Evolutionary conservation across 805 yeast species (phyloP).

Genomic region (Lachancea dasiensis): DNA sequence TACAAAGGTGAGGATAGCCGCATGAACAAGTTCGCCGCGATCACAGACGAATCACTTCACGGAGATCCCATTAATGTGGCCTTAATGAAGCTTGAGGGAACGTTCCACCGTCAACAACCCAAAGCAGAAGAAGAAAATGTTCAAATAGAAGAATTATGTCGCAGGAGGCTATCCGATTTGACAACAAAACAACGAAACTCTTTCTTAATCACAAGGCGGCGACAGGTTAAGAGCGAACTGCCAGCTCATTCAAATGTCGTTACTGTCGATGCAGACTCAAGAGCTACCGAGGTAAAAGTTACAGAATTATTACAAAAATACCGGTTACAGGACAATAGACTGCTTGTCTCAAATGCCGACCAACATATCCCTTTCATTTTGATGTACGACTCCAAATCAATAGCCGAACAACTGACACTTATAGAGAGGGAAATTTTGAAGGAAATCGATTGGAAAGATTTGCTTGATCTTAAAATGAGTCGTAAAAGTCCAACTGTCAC

Average conservation of each 20-base stretch:
- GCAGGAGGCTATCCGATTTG: slow-evolving; percentile 12
- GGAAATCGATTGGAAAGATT: slow-evolving; percentile 89
- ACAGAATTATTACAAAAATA: slow-evolving; percentile 24
- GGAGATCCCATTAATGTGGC: slow-evolving; percentile 73
- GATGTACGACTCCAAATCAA: slow-evolving; percentile 55
- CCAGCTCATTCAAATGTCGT: slow-evolving; percentile 25
- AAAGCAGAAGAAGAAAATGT: slow-evolving; percentile 9
- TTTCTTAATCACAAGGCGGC: slow-evolving; percentile 34
- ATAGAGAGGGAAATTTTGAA: slow-evolving; percentile 79
- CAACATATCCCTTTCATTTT: slow-evolving; percentile 79
- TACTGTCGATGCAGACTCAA: slow-evolving; percentile 1
- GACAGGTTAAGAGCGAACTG: slow-evolving; percentile 32
- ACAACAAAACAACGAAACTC: slow-evolving; percentile 27
- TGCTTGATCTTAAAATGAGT: slow-evolving; percentile 71
- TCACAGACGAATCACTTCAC: slow-evolving; percentile 69
- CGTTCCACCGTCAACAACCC: slow-evolving; percentile 24
- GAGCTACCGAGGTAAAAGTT: slow-evolving; percentile 14
- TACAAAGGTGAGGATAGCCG: slow-evolving; percentile 7
- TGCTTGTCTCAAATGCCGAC: slow-evolving; percentile 31
- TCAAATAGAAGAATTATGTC: slow-evolving; percentile 7
- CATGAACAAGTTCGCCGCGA: slow-evolving; percentile 57
- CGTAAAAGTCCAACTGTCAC: slow-evolving; percentile 58
- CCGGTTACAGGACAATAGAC: slow-evolving; percentile 22
- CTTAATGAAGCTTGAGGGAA: slow-evolving; percentile 73
- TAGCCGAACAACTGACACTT: slow-evolving; percentile 79